Conservation (phyloP, 2,329 filamentous ascomycete species). For the Cadophora gregata region DNA sequence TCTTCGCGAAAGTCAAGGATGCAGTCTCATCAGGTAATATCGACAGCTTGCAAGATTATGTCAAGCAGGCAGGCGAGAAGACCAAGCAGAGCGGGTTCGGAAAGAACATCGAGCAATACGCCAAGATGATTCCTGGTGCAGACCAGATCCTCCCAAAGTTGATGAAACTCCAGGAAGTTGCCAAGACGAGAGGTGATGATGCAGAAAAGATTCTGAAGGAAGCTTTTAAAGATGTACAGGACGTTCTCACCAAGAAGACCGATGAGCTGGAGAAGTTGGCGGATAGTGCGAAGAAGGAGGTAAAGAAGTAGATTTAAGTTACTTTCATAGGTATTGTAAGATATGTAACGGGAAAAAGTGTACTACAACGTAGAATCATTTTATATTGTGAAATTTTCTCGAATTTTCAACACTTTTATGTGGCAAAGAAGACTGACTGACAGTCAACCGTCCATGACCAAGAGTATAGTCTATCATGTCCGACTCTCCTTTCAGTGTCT, state of each 20-base stretch:
- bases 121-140: constrained; percentile 69
- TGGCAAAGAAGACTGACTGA: not conserved
- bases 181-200: constrained; percentile 71
- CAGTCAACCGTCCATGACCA: not conserved
- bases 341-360: constrained; percentile 10
- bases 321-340: not conserved
- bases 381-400: not conserved
- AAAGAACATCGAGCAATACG: constrained; percentile 56
- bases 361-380: not conserved
- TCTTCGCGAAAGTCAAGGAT: constrained; percentile 67
- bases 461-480: not conserved
- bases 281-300: constrained; percentile 51
- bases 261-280: constrained; percentile 63
- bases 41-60: constrained; percentile 64
- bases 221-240: constrained; percentile 68
- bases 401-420: not conserved
- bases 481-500: not conserved
- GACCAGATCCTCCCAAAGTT: constrained; percentile 70
- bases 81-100: constrained; percentile 56
- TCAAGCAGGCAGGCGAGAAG: constrained; percentile 64
- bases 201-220: constrained; percentile 73
- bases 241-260: constrained; percentile 66
- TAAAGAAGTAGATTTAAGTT: constrained; percentile 13
- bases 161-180: constrained; percentile 66
- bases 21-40: constrained; percentile 67